phyloP scores from a whole-genome alignment of 495 filamentous ascomycete genomes.

The Trichocladium uniseriatum region DNA sequence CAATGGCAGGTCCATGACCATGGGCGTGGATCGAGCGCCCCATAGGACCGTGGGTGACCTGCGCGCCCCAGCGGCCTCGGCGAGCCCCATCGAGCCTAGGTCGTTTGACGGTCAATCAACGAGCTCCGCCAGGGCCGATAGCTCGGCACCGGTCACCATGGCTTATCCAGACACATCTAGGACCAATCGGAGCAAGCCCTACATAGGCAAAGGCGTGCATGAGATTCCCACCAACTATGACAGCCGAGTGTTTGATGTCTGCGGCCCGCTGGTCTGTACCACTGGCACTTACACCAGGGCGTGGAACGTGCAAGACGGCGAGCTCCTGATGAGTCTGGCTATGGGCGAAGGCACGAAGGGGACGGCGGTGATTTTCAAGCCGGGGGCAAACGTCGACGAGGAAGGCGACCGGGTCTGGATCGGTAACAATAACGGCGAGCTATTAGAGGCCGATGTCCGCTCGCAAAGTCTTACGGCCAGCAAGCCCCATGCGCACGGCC shows the following conservation, averaged over 20 bases:
- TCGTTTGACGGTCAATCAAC: slow-evolving; percentile 19
- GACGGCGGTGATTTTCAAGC: slow-evolving; percentile 77
- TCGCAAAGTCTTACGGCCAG: slow-evolving; percentile 56
- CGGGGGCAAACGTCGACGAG: slow-evolving; percentile 58
- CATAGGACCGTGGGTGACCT: slow-evolving; percentile 30
- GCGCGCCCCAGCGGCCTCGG: slow-evolving; percentile 19
- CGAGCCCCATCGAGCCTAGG: slow-evolving; percentile 22
- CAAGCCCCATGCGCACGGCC: slow-evolving; percentile 62
- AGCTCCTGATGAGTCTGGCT: slow-evolving; percentile 65
- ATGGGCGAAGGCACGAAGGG: slow-evolving; percentile 74
- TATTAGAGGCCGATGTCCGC: slow-evolving; percentile 76
- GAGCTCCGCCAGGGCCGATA: slow-evolving; percentile 14
- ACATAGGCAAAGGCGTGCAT: slow-evolving; percentile 54
- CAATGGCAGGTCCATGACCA: slow-evolving; percentile 43
- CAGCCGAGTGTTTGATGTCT: slow-evolving; percentile 73
- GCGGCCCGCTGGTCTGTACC: slow-evolving; percentile 79
- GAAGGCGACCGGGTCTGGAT: slow-evolving; percentile 86
- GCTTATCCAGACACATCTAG: slow-evolving; percentile 74
- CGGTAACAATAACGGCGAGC: slow-evolving; percentile 74
- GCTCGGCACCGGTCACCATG: slow-evolving; percentile 12
- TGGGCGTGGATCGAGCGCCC: slow-evolving; percentile 30
- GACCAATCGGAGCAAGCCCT: slow-evolving; percentile 75
- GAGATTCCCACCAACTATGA: slow-evolving; percentile 83
- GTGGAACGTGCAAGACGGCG: slow-evolving; percentile 77
- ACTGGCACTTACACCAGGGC: slow-evolving; percentile 74